Evolutionary conservation across 2,329 filamentous ascomycete genomes (phyloP).

Genomic region (Paecilomyces sp.): DNA sequence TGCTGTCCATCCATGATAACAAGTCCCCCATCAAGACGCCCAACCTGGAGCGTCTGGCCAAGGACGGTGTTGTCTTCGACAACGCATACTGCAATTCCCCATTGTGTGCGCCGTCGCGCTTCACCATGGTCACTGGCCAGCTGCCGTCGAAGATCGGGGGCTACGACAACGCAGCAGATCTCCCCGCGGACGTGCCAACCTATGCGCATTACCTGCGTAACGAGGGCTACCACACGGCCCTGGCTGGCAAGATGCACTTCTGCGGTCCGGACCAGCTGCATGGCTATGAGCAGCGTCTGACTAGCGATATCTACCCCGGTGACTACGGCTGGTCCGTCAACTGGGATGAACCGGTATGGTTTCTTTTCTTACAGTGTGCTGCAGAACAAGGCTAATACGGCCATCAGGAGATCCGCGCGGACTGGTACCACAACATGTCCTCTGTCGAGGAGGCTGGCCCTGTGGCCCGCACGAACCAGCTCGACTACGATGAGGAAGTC

Average conservation of each 20-base stretch:
- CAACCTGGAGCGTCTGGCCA: slow-evolving; percentile 75
- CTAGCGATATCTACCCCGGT: slow-evolving; percentile 91
- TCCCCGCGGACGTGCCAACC: slow-evolving; percentile 77
- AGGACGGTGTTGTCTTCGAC: slow-evolving; percentile 80
- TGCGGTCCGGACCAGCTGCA: slow-evolving; percentile 84
- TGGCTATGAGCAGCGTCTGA: slow-evolving; percentile 85
- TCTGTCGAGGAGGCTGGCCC: slow-evolving; percentile 85
- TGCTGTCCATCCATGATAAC: slow-evolving; percentile 86
- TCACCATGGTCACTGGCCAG: slow-evolving; percentile 90
- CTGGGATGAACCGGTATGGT: slow-evolving; percentile 73
- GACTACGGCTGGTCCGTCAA: slow-evolving; percentile 94
- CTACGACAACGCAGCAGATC: slow-evolving; percentile 83
- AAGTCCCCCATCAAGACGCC: slow-evolving; percentile 87
- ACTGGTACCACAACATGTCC: slow-evolving; percentile 96
- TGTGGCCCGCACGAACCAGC: slow-evolving; percentile 85
- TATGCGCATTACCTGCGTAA: slow-evolving; percentile 86
- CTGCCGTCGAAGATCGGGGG: slow-evolving; percentile 86
- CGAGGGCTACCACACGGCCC: slow-evolving; percentile 79
- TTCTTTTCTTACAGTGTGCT: background rate
- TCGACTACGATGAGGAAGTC: slow-evolving; percentile 94
- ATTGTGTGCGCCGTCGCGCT: slow-evolving; percentile 84
- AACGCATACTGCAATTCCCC: slow-evolving; percentile 92
- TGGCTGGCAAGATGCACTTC: slow-evolving; percentile 97
- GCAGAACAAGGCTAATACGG: background rate
- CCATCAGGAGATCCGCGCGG: slow-evolving; percentile 52